These are phyloP conservation scores for Pseudevernia furfuracea DNA, from an alignment of 495 filamentous ascomycete genomes.

Conservation along the genomic window DNA sequence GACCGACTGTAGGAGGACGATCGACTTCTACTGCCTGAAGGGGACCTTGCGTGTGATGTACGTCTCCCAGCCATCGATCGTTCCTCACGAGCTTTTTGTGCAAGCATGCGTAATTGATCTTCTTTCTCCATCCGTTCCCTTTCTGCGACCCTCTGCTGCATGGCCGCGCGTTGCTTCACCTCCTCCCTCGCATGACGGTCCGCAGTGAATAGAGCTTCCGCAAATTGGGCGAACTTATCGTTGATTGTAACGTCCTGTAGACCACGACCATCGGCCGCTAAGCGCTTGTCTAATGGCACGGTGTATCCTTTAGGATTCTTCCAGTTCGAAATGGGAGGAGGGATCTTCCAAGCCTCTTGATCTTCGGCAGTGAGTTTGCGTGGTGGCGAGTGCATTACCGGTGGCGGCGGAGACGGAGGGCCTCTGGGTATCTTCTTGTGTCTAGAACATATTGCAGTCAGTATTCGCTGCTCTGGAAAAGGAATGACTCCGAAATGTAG, in stretches of 20 bases:
- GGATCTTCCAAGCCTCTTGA: slow-evolving; percentile 90
- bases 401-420: slow-evolving; percentile 85
- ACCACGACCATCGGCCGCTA: slow-evolving; percentile 91
- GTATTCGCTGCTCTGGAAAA: background rate
- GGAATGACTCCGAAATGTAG: background rate
- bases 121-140: slow-evolving; percentile 94
- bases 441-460: background rate
- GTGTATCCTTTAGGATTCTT: slow-evolving; percentile 99
- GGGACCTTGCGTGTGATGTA: slow-evolving; percentile 36
- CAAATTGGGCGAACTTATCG: slow-evolving; percentile 96
- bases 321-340: slow-evolving; percentile 93
- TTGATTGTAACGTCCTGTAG: slow-evolving; percentile 95
- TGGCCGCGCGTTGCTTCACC: slow-evolving; percentile 80
- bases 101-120: slow-evolving; percentile 80
- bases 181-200: slow-evolving; percentile 94
- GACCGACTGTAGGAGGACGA: slow-evolving; percentile 54
- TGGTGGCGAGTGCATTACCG: slow-evolving; percentile 91
- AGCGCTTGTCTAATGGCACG: slow-evolving; percentile 88
- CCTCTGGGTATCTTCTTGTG: slow-evolving; percentile 97
- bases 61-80: slow-evolving; percentile 50
- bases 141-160: slow-evolving; percentile 95
- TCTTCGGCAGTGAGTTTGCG: slow-evolving; percentile 94
- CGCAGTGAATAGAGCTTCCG: slow-evolving; percentile 87
- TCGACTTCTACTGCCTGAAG: slow-evolving; percentile 44
- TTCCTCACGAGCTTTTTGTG: slow-evolving; percentile 85